Base-by-base conservation (phyloP, 768 basidiomycete species). In the Amanita thiersii region DNA sequence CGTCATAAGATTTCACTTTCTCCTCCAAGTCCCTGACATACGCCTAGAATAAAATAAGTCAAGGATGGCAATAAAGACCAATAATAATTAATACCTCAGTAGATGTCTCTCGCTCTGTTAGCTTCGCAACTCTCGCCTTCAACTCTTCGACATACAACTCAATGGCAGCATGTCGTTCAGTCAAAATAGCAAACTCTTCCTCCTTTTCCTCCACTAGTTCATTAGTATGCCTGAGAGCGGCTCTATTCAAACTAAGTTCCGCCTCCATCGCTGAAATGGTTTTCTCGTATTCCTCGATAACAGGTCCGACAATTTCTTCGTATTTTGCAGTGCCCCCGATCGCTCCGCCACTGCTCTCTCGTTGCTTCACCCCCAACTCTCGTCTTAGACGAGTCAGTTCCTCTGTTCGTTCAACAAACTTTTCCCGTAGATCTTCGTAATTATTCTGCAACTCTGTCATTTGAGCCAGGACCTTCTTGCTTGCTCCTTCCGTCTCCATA, bases 271-370 rank as follows among this genome's bases (percentile, higher is more conserved):
- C 84, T 30, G 80, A 75, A 50, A 98, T 94, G 1, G 91, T 90
- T 70, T 94, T 91, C 69, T 99, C 94, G 61, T 99, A 99, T 64
- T 97, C 92, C 62, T 96, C 88, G 39, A 99, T 96, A 51, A 99
- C 92, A 2, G 94, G 94, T 11, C 91, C 93, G 15, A 98, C 93
- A 48, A 86, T 91, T 61, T 90, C 89, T 54, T 90, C 89, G 53
- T 90, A 90, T 53, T 81, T 83, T 46, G 71, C 80, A 2, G 80
- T 86, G 12, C 78, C 85, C 2, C 76, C 73, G 15, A 81, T 52
- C 24, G 75, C 73, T 20, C 86, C 85, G 5, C 75, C 70, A 14
- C 62, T 61, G 21, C 76, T 76, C 14, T 57, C 52, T 29, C 84
- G 73, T 50, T 85, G 80, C 55, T 69, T 76, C 54, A 86, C 85